Evolutionary conservation across 208 protist species (phyloP), one percentile per base, ranked within the genome.

Genomic region (Leishmania arabica): DNA sequence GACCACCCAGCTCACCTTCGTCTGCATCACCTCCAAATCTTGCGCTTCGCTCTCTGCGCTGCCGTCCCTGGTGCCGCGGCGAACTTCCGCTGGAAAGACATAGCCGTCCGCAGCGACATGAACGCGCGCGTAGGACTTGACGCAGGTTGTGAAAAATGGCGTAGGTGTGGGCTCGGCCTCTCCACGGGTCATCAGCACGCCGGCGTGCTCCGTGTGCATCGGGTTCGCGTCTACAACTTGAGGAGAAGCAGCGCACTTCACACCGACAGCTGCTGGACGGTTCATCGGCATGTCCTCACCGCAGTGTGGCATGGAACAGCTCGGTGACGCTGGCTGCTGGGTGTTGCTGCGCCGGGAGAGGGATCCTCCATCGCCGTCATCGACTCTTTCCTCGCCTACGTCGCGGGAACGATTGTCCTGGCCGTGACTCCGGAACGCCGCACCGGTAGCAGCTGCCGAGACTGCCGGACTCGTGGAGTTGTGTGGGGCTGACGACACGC

Each of bases 1-100:
- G 64, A 95, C 76, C 51, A 90, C 79, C 89, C 90, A 95, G 70
- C 75, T 82, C 47, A 95, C 90, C 73, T 95, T 86, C 45, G 89
- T 93, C 53, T 85, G 90, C 69, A 86, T 82, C 82, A 93, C 88
- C 81, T 95, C 90, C 83, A 93, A 74, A 75, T 93, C 90, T 34
- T 88, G 69, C 68, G 82, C 83, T 40, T 77, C 56, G 21, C 66
- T 69, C 40, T 40, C 45, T 17, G 31, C 34, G 19, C 31, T 58
- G 47, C 80, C 60, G 71, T 82, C 83, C 56, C 68, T 77, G 84
- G 79, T 74, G 9, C 85, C 0, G 79, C 69, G 34, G 24, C 27
- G 45, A 53, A 21, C 69, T 17, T 73, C 70, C 77, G 74, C 76
- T 87, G 49, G 82, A 62, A 65, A 85, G 53, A 90, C 84, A 19